Evolutionary conservation across 2,329 filamentous ascomycete species (phyloP), one percentile per base, ranked within the genome.

Genomic region (Colletotrichum salicis): DNA sequence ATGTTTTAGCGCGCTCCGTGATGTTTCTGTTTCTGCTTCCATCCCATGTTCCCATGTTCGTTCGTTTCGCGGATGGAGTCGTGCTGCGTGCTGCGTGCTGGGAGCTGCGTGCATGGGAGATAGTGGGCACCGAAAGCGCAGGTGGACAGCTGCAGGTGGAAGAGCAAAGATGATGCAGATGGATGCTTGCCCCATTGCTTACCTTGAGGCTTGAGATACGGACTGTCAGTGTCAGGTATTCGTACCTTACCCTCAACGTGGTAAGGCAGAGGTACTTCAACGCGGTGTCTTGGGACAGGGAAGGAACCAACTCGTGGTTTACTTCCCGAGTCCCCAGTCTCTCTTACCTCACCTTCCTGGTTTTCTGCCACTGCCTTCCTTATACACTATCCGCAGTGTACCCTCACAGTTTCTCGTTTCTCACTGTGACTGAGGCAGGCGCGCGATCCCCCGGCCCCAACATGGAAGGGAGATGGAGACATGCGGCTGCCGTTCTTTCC

Each of bases 1-100:
- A 54, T 71, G 69, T 71, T 71, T 71, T 71, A 71, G 69, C 65
- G 65, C 48, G 55, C 69, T 64, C 35, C 55, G 31, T 67, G 57
- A 62, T 71, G 68, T 69, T 69, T 69, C 65, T 52, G 69, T 60
- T 64, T 59, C 48, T 64, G 58, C 29, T 57, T 33, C 54, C 15
- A n/a, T 45, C 31, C 48, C 54, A 41, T 35, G 19, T 51, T 41
- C 13, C 37, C 37, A 13, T 41, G 37, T 41, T 41, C 13, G 5
- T 41, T 64, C 54, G 51, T 31, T 64, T 15, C 22, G 15, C 24
- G 19, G 13, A 60, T 57, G 60, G 61, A 45, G n/a, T 55, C 33
- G 11, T 56, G 24, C 31, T 24, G 10, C 33, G 11, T 56, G 24
- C 31, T 24, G 10, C 27, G 37, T 41, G 37, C 37, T 41, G 13